Percentiles rank a stretch among this genome's conserved stretches.
phyloP scores from a whole-genome alignment of 805 yeast species.

The Ogataea naganishii region DNA sequence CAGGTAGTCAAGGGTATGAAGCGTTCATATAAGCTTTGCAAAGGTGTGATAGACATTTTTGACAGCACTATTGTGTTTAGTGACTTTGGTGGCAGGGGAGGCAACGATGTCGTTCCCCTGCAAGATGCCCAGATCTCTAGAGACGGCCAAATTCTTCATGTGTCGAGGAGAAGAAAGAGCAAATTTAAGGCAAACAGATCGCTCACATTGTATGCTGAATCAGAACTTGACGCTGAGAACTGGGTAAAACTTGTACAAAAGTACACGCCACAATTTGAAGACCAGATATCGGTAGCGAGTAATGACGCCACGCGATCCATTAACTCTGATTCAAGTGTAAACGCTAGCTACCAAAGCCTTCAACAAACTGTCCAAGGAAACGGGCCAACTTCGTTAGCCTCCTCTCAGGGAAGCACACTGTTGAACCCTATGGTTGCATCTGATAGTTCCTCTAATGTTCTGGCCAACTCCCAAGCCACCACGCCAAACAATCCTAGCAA shows the following conservation, averaged over 20 bases:
- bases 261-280: not conserved
- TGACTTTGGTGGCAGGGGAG: slow-evolving; percentile 12
- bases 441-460: too few relatives aligned
- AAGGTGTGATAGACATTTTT: slow-evolving; percentile 13
- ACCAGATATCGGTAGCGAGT: not conserved
- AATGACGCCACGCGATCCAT: not conserved
- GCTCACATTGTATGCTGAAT: slow-evolving; percentile 64
- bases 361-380: not conserved
- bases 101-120: slow-evolving; percentile 12
- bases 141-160: slow-evolving; percentile 17
- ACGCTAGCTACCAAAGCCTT: not conserved
- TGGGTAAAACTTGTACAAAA: slow-evolving; percentile 12
- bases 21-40: slow-evolving; percentile 13
- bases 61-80: slow-evolving; percentile 12
- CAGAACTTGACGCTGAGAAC: slow-evolving; percentile 46
- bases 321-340: not conserved
- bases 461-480: too few relatives aligned
- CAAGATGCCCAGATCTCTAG: slow-evolving; percentile 14
- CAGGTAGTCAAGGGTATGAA: slow-evolving; percentile 17
- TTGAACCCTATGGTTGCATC: too few relatives aligned
- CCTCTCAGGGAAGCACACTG: too few relatives aligned
- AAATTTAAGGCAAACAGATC: slow-evolving; percentile 21
- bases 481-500: not conserved
- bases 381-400: slow-evolving; percentile 1
- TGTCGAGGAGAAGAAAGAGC: slow-evolving; percentile 21